These are phyloP conservation scores for Erigeron canadensis DNA, from an alignment of 129 eudicot genomes.

Conservation along the genomic window DNA sequence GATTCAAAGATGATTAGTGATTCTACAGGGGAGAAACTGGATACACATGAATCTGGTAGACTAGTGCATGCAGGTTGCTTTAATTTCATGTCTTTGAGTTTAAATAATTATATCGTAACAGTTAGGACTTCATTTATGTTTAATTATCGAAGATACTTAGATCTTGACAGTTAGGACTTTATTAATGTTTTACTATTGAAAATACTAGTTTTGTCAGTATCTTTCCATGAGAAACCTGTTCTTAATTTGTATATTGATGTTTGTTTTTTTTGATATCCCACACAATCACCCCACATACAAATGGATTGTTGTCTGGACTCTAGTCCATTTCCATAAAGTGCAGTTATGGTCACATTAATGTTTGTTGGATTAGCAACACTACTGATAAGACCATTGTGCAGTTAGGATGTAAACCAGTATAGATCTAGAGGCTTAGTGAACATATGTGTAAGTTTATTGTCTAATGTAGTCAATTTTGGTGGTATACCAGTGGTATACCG, in stretches of 20 bases:
- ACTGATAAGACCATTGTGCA: not conserved
- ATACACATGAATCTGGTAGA: too few species aligned
- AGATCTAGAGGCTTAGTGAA: too few species aligned
- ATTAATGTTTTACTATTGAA: not conserved
- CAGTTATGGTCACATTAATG: too few species aligned
- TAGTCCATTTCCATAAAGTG: too few species aligned
- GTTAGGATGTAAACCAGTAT: not conserved
- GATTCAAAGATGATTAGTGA: not conserved
- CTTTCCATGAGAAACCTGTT: not conserved
- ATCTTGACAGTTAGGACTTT: not conserved
- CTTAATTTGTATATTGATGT: not conserved
- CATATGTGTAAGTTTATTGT: too few species aligned
- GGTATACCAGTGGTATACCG: too few species aligned
- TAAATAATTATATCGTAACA: not conserved
- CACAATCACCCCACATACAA: not conserved
- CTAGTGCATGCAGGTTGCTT: too few species aligned
- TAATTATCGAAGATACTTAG: not conserved
- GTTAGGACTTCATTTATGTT: not conserved
- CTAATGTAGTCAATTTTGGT: too few species aligned
- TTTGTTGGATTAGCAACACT: too few species aligned
- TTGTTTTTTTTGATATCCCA: not conserved
- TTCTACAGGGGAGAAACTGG: too few species aligned
- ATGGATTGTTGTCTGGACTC: not conserved
- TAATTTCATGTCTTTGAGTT: too few species aligned
- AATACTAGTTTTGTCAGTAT: not conserved